These are phyloP conservation scores for Plantago coronopus DNA, from an alignment of 305 asterid species.

Conservation along the genomic window DNA sequence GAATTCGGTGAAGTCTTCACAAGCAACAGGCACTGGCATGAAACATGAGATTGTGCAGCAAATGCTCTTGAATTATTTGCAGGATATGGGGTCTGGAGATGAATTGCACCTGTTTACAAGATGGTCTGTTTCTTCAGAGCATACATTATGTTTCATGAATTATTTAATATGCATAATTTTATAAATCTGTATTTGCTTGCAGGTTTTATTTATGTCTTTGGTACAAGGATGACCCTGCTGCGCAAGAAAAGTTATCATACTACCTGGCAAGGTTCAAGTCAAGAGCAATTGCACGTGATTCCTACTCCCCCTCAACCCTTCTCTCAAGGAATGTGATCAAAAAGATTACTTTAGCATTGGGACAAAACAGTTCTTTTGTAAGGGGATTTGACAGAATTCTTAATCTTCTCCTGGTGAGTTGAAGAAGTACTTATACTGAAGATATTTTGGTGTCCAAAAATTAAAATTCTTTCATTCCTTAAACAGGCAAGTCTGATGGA, in stretches of 20 bases:
- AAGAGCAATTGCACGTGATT: slow-evolving; percentile 64
- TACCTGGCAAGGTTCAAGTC: slow-evolving; percentile 77
- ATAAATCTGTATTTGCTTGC: slow-evolving; percentile 31
- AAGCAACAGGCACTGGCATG: slow-evolving; percentile 37
- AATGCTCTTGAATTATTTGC: slow-evolving; percentile 87
- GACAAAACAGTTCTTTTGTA: slow-evolving; percentile 82
- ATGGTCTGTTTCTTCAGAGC: slow-evolving; percentile 56
- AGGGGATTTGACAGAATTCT: slow-evolving; percentile 98
- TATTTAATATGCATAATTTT: slow-evolving; percentile 23
- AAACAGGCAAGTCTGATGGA: slow-evolving; percentile 91
- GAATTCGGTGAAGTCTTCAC: slow-evolving; percentile 47
- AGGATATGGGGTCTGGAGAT: slow-evolving; percentile 74
- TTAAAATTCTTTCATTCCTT: slow-evolving; percentile 19
- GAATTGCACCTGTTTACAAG: slow-evolving; percentile 68
- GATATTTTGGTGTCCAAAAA: slow-evolving; percentile 19
- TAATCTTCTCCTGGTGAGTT: slow-evolving; percentile 94
- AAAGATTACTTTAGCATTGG: slow-evolving; percentile 77
- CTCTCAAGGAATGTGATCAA: slow-evolving; percentile 77
- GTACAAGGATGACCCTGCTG: slow-evolving; percentile 89
- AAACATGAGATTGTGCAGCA: slow-evolving; percentile 86
- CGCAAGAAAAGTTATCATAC: slow-evolving; percentile 55
- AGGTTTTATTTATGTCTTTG: slow-evolving; percentile 99
- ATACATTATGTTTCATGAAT: slow-evolving; percentile 19
- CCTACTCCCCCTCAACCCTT: slow-evolving; percentile 46
- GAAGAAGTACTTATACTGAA: slow-evolving; percentile 23